phyloP scores from a whole-genome alignment of 2,329 filamentous ascomycete genomes.

The Colletotrichum falcatum region DNA sequence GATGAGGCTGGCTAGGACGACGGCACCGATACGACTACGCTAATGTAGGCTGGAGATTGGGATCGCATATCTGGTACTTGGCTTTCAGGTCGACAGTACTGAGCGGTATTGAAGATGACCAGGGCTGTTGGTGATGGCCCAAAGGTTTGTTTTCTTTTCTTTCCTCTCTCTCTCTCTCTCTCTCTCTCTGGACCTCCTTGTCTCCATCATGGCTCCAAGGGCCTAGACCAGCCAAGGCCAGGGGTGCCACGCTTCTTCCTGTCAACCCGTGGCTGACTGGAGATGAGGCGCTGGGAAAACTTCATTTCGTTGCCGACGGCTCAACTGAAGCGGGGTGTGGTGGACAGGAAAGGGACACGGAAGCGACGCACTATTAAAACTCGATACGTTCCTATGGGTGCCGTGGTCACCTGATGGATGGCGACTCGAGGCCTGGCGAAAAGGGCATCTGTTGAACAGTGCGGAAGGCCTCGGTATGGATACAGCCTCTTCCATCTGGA shows the following conservation, averaged over 20 bases:
- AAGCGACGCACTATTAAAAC: background rate
- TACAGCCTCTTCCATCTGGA: conserved; percentile 6
- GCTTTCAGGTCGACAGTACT: conserved; percentile 35
- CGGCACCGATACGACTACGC: conserved; percentile 2
- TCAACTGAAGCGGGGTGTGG: conserved; percentile 9
- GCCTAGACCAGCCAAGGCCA: background rate
- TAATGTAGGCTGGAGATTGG: conserved; percentile 28
- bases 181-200: background rate
- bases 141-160: background rate
- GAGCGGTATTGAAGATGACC: conserved; percentile 13
- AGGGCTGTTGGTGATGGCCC: background rate
- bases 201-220: background rate
- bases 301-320: conserved; percentile 21
- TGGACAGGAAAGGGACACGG: background rate
- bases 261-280: background rate
- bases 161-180: no score
- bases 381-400: background rate
- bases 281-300: background rate
- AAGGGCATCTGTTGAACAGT: conserved; percentile 8
- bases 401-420: no score
- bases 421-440: no score
- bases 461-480: background rate
- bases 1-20: conserved; percentile 4
- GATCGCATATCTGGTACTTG: conserved; percentile 23
- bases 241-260: background rate